A percentile compares a stretch with the other conserved stretches of the same genome.
Evolutionary conservation across 305 asterid species (phyloP).

Genomic region (Rubia balearica): DNA sequence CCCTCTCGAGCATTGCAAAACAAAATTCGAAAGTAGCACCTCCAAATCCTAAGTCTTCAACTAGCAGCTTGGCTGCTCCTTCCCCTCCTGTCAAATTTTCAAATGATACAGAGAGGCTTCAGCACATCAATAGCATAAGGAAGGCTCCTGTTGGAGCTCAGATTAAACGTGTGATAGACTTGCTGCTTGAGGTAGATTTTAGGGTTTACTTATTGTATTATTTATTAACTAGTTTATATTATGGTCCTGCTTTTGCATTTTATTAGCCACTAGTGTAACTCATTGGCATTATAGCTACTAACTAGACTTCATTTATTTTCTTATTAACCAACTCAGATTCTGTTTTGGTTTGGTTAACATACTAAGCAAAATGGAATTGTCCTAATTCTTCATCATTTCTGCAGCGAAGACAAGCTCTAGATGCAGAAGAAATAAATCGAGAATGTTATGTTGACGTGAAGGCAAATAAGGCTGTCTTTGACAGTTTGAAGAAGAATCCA

Average conservation of each 20-base stretch:
- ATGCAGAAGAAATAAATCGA: slow-evolving; percentile 80
- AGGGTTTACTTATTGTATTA: background rate
- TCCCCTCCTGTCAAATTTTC: slow-evolving; percentile 71
- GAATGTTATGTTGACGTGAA: slow-evolving; percentile 71
- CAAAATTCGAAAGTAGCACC: slow-evolving; percentile 34
- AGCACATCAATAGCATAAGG: slow-evolving; percentile 75
- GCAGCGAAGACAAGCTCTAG: slow-evolving; percentile 68
- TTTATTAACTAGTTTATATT: background rate
- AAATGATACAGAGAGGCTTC: slow-evolving; percentile 71
- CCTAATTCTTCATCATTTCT: slow-evolving; percentile 16
- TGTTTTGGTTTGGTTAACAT: background rate
- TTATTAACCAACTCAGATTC: background rate
- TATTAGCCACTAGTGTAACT: background rate
- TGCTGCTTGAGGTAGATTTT: slow-evolving; percentile 59
- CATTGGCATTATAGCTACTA: background rate
- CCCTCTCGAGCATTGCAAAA: slow-evolving; percentile 45
- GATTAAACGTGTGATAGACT: slow-evolving; percentile 78
- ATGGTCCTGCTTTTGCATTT: background rate
- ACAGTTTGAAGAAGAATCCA: slow-evolving; percentile 78
- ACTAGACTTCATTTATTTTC: background rate
- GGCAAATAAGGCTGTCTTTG: slow-evolving; percentile 76
- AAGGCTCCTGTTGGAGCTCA: slow-evolving; percentile 94
- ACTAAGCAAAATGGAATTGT: background rate
- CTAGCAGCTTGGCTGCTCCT: slow-evolving; percentile 35
- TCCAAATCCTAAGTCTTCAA: slow-evolving; percentile 32